These are phyloP conservation scores for Orbilia javanica DNA, from an alignment of 2,329 filamentous ascomycete species.

Conservation along the genomic window DNA sequence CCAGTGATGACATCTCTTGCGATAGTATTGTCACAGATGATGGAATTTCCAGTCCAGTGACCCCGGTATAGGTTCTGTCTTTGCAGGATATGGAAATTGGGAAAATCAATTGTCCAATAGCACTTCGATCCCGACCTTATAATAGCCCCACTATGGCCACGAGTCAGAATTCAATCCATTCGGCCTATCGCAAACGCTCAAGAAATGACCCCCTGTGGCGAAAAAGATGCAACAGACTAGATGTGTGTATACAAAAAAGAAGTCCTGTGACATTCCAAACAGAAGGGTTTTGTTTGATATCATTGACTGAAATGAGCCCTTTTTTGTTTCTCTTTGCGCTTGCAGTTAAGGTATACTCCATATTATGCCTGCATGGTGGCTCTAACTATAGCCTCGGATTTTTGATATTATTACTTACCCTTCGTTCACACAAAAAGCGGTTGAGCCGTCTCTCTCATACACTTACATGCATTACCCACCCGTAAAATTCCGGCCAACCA, in stretches of 20 bases:
- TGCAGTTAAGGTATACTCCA: too few species aligned
- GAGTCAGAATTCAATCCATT: constrained; percentile 31
- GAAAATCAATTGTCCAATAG: constrained; percentile 28
- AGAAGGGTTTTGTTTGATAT: constrained; percentile 12
- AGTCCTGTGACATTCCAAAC: constrained; percentile 25
- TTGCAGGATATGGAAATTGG: constrained; percentile 1
- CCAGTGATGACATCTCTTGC: constrained; percentile 25
- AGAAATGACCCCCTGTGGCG: constrained; percentile 4
- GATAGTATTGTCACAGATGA: constrained; percentile 34
- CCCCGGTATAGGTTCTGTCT: background rate
- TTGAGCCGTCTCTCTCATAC: constrained; percentile 20
- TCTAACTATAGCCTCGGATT: constrained; percentile 5
- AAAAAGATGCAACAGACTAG: too few species aligned
- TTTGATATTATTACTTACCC: constrained; percentile 19
- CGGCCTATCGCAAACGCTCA: constrained; percentile 14
- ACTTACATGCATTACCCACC: too few species aligned
- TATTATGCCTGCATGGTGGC: background rate
- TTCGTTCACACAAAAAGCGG: background rate
- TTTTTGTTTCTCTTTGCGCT: background rate
- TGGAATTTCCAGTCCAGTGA: constrained; percentile 32
- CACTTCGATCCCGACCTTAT: background rate
- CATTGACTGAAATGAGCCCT: constrained; percentile 8
- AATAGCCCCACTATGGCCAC: constrained; percentile 29
- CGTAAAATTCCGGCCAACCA: constrained; percentile 30
- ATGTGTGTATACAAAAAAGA: background rate